phyloP scores from a whole-genome alignment of 1,284 basidiomycete genomes.

The Papiliotrema terrestris region DNA sequence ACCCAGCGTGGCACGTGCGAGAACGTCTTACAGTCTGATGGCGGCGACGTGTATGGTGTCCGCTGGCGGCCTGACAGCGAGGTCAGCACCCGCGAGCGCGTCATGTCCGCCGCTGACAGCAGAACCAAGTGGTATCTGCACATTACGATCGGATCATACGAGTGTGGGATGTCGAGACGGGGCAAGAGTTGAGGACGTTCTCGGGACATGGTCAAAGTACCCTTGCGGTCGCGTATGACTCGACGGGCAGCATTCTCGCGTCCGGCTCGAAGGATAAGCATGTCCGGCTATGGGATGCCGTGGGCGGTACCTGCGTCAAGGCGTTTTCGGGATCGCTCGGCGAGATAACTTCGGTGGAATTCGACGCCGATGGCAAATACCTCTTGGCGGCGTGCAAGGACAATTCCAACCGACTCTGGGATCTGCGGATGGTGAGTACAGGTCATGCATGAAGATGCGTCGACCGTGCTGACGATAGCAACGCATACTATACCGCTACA shows the following conservation, averaged over 20 bases:
- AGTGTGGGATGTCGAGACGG: conserved; percentile 50
- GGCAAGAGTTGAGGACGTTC: conserved; percentile 51
- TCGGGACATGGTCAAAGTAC: conserved; percentile 52
- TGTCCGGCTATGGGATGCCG: conserved; percentile 53
- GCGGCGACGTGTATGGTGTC: conserved; percentile 53
- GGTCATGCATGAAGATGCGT: background rate
- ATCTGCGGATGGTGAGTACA: conserved; percentile 46
- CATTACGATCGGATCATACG: conserved; percentile 53
- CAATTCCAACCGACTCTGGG: conserved; percentile 50
- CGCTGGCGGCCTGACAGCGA: conserved; percentile 47
- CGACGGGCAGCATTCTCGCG: conserved; percentile 50
- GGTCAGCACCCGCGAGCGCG: no score
- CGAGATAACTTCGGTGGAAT: conserved; percentile 52
- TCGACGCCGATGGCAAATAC: conserved; percentile 50
- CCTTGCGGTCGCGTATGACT: conserved; percentile 50
- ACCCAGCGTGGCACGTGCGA: conserved; percentile 24
- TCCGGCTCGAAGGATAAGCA: conserved; percentile 52
- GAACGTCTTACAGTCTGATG: conserved; percentile 33
- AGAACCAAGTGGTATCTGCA: conserved; percentile 45
- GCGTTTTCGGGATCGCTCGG: conserved; percentile 51
- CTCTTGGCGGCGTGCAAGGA: conserved; percentile 53
- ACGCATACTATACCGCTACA: conserved; percentile 51
- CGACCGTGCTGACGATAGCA: conserved; percentile 22
- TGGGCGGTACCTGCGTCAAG: conserved; percentile 50
- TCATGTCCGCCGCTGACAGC: background rate